Conservation (phyloP, 768 basidiomycete genomes). For the Lentinula boryana region DNA sequence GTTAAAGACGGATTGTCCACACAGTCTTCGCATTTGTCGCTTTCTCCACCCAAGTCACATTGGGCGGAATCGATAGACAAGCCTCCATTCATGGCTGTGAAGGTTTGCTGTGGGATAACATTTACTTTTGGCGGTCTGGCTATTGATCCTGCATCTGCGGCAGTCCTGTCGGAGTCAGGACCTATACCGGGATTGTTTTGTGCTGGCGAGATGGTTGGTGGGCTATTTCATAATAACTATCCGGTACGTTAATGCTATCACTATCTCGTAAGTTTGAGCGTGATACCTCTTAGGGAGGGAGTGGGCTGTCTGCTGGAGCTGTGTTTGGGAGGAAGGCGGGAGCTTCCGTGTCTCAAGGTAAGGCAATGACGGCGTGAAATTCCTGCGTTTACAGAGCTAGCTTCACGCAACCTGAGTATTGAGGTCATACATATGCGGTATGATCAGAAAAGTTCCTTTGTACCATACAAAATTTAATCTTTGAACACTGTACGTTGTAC, state of each 20-base stretch:
- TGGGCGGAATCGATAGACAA: conserved; percentile 57
- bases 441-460: too few species aligned
- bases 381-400: too few species aligned
- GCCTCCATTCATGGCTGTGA: conserved; percentile 57
- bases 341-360: background rate
- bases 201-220: conserved; percentile 66
- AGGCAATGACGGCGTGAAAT: background rate
- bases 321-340: conserved; percentile 10
- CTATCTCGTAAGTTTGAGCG: background rate
- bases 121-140: conserved; percentile 70
- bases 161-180: conserved; percentile 36
- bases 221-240: conserved; percentile 59
- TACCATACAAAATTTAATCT: too few species aligned
- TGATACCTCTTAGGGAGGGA: conserved; percentile 15
- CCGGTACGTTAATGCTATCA: conserved; percentile 27
- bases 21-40: conserved; percentile 25
- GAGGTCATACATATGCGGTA: too few species aligned
- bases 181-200: conserved; percentile 54
- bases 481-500: too few species aligned
- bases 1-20: conserved; percentile 60
- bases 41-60: conserved; percentile 54
- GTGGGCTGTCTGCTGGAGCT: conserved; percentile 27
- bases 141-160: conserved; percentile 49
- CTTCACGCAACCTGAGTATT: too few species aligned
- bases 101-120: conserved; percentile 64